Base-by-base conservation (phyloP, 2,329 filamentous ascomycete genomes). In the Epichloe baconii region DNA sequence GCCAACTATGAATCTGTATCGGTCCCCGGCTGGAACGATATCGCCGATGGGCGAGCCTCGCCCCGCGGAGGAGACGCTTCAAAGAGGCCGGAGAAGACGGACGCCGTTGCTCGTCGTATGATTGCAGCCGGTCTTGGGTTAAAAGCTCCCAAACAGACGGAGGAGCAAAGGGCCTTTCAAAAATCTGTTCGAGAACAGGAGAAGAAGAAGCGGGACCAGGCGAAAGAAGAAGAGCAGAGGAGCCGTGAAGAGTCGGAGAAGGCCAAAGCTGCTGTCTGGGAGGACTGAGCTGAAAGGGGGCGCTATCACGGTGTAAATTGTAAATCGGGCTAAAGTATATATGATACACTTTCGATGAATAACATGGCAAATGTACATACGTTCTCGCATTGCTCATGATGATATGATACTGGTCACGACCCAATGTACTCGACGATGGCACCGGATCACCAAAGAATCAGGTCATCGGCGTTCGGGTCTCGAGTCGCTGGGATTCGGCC, bases 121-220 rank as follows among this genome's bases (percentile, higher is more conserved):
- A 97, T 98, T 64, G 89, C 88, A 0, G 86, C 86, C 3, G 89
- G 87, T 0, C 71, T 97, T 57, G 93, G 93, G 1, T 79, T 96
- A 50, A 81, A 83, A 61, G 81, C 83, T 36, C 88, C 88, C 35
- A 85, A 80, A 71, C 79, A 83, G 66, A 96, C 88, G 1, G 88
- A 94, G 55, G 90, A 96, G 69, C 86, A 95, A 74, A 78, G 77
- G 59, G 86, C 88, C 50, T 97, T 93, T 65, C 90, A 97, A 61
- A 80, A 77, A 57, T 84, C 86, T 1, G 73, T 93, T 54, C 81
- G 84, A 60, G 86, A 95, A 68, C 86, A 91, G 69, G 91, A 95
- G 74, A 82, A 81, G 61, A 89, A 82, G 72, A 78, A 79, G 59
- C 73, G 82, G 53, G 86, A 90, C 52, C 78, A 80, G 59, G 87